Conservation (phyloP, 1,139 yeast genomes). For the Yamadazyma dushanensis region DNA sequence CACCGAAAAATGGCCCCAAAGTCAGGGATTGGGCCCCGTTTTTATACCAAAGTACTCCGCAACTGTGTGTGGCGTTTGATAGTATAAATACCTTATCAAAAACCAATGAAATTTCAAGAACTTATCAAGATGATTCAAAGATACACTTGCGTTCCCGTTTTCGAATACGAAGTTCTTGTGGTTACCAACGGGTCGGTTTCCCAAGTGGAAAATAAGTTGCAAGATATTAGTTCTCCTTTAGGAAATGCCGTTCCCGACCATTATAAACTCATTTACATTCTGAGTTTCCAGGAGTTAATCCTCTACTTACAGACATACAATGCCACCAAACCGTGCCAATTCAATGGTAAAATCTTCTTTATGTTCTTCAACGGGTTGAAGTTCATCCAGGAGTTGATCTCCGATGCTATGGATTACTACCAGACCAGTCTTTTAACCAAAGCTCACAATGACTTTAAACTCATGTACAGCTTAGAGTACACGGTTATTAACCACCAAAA, state of each 20-base stretch:
- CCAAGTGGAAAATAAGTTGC: constrained; percentile 31
- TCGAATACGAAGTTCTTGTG: constrained; percentile 35
- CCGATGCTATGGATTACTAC: constrained; percentile 34
- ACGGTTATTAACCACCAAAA: not conserved
- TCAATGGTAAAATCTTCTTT: constrained; percentile 34
- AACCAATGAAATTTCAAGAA: constrained; percentile 16
- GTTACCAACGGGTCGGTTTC: constrained; percentile 36
- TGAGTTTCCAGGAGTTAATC: constrained; percentile 27
- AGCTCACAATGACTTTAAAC: constrained; percentile 8
- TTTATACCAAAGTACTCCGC: constrained; percentile 1
- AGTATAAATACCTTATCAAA: constrained; percentile 20
- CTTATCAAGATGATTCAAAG: constrained; percentile 32
- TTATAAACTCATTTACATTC: constrained; percentile 28
- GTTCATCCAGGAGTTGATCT: constrained; percentile 32
- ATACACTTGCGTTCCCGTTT: constrained; percentile 35
- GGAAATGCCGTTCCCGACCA: constrained; percentile 28
- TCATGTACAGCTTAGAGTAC: constrained; percentile 11
- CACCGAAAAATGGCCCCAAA: no score
- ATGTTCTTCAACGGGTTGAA: constrained; percentile 43
- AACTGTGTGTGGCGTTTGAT: not conserved
- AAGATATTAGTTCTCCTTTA: constrained; percentile 25
- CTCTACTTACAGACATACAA: constrained; percentile 16
- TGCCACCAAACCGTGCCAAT: constrained; percentile 12
- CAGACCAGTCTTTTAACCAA: constrained; percentile 15
- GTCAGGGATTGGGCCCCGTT: not conserved